Base-by-base conservation (phyloP, 805 yeast species). In the Wickerhamiella domercqiae region DNA sequence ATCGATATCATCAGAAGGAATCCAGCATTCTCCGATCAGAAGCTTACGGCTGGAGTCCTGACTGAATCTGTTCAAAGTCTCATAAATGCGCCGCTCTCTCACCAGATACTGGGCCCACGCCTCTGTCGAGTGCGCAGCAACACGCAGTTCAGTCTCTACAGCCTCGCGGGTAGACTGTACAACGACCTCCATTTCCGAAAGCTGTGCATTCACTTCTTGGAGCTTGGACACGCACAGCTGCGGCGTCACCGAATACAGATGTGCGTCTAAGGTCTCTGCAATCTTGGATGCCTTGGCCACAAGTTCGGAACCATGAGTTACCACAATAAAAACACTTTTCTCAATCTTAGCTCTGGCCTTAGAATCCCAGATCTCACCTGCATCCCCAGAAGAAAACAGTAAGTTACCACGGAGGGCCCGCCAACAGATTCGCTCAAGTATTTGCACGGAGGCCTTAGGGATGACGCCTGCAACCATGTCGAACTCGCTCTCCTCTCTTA, bases 21-120 rank as follows among this genome's bases (percentile, higher is more conserved):
- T 64, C 99, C 99, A 90, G 22, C 97, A 98, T 63, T 93, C 97
- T 16, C 93, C 94, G 34, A 87, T 71, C 43, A 90, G 64, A 26
- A 94, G 80, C 56, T 79, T 73, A 60, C 94, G 74, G n/a, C 77
- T 63, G 46, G 72, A 81, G 52, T 80, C 93, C 56, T 76, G 78
- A 52, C 80, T 82, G 56, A 83, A 74, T 50, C 70, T 65, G 59
- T 83, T 83, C 64, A 90, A 65, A 0, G 83, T 70, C 24, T 76
- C 67, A 57, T 78, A 84, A 13, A 86, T 75, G 11, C 83, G 77
- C 54, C 81, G 81, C 57, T 90, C 99, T 55, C 83, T 73, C 40
- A 73, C 73, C 21, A 76, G 61, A 17, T 67, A 62, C 5, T 70
- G 66, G 59, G 71, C 68, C 94, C 95, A 90, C 46, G 66, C 66